phyloP scores from a whole-genome alignment of 2,329 filamentous ascomycete species.

The Fusarium guadeloupense region DNA sequence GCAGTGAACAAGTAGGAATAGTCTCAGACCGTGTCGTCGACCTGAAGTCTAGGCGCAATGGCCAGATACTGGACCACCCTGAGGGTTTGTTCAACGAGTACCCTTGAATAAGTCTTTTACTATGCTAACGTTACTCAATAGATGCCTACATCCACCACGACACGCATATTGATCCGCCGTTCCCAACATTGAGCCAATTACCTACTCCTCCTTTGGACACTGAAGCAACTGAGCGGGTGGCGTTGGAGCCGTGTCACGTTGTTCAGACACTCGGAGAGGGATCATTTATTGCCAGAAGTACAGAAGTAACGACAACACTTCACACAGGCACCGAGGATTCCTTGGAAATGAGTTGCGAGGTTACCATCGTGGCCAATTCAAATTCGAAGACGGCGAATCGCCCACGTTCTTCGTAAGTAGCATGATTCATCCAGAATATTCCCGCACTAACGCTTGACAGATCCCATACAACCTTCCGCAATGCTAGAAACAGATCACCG shows the following conservation, averaged over 20 bases:
- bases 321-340: constrained; percentile 11
- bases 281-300: constrained; percentile 30
- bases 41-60: background rate
- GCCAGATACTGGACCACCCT: background rate
- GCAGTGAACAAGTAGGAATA: background rate
- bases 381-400: constrained; percentile 8
- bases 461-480: constrained; percentile 7
- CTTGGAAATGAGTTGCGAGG: constrained; percentile 20
- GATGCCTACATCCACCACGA: background rate
- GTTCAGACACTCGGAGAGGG: constrained; percentile 27
- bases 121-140: background rate
- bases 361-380: constrained; percentile 19
- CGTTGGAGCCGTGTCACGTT: constrained; percentile 17
- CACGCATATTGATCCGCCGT: background rate
- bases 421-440: fast-evolving
- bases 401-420: constrained; percentile 15
- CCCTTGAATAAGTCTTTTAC: fast-evolving
- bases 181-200: background rate
- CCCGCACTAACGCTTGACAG: background rate
- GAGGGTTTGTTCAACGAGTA: background rate
- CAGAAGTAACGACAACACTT: constrained; percentile 14
- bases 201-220: constrained; percentile 1
- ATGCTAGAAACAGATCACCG: constrained; percentile 12
- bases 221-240: background rate
- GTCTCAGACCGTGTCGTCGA: background rate